Base-by-base conservation (phyloP, 257 asterid genomes). In the Nicotiana benthamiana region DNA sequence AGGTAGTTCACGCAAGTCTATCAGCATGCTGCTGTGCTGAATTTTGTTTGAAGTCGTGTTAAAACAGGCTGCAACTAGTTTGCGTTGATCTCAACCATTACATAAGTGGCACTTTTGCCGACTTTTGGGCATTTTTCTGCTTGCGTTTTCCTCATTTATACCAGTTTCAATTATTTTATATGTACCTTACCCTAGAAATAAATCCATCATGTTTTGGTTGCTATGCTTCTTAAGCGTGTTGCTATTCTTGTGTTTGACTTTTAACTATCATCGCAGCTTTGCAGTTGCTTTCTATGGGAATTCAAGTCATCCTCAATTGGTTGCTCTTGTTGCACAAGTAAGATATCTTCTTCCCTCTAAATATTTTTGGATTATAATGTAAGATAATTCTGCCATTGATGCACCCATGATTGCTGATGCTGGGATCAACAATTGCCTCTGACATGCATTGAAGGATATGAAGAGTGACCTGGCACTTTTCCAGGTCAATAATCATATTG, bases 301-400 rank as follows among this genome's bases (percentile, higher is more conserved):
- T 82, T 82, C 91, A 81, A 86, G 91, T 67, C 94, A 85, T 88
- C 96, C 98, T 80, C 97, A 85, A 54, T 90, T 95, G 88, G 97
- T 95, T 88, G 99, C 98, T 67, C 88, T 95, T 82, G 90, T 95
- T 84, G 99, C 99, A 36, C 99, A 95, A 84, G 99, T 95, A 89
- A 90, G 94, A 30, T 62, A 34, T 63, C 24, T 53, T 80, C 43
- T 80, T 63, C 9, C 78, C 78, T 22, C 24, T 36, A 72, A 72
- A 72, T 48, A 56, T n/a, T 72, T 72, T 72, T 1, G 24, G 22
- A 15, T 43, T 24, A 24, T 46, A 46, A 51, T 72, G 16, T 24
- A 7, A 18, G 26, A 6, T 12, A 70, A 70, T 40, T 43, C 32
- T 70, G 20, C 77, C 13, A 70, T 70, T 70, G 22, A 70, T 43